phyloP scores from a whole-genome alignment of 139 green algal genomes.

The Edaphochlamys debaryana region DNA sequence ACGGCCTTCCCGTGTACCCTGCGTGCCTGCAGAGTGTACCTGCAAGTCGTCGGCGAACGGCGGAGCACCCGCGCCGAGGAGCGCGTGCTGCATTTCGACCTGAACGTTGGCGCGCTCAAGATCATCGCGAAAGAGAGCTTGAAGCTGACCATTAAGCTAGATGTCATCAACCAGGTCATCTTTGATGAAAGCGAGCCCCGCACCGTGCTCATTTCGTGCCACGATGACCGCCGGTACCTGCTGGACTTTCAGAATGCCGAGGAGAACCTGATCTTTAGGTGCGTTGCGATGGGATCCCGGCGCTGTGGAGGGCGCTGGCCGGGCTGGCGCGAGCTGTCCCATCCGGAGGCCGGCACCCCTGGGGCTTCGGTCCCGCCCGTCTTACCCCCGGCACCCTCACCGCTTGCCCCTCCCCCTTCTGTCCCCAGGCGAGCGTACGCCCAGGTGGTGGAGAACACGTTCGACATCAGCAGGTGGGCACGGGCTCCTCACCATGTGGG shows the following conservation, averaged over 20 bases:
- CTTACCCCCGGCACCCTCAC: too few species aligned
- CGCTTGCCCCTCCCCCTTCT: too few species aligned
- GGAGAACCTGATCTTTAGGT: conserved; percentile 61
- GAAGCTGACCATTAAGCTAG: conserved; percentile 29
- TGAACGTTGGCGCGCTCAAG: conserved; percentile 48
- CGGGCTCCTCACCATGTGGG: too few species aligned
- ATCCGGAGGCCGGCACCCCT: too few species aligned
- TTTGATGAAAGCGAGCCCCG: conserved; percentile 59
- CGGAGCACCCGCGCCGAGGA: conserved; percentile 54
- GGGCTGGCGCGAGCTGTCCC: too few species aligned
- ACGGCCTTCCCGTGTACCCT: background rate
- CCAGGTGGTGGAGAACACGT: conserved; percentile 24
- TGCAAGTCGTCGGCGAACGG: conserved; percentile 56
- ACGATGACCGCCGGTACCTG: conserved; percentile 53
- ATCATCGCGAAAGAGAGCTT: conserved; percentile 40
- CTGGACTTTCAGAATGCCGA: conserved; percentile 59
- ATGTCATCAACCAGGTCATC: conserved; percentile 52
- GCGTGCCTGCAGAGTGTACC: conserved; percentile 44
- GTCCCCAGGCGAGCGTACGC: conserved; percentile 29
- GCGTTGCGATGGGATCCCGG: too few species aligned
- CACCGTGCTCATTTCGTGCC: conserved; percentile 53
- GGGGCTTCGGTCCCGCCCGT: too few species aligned
- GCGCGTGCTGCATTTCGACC: conserved; percentile 60
- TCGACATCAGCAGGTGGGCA: conserved; percentile 51
- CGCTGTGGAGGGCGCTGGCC: too few species aligned